These are phyloP conservation scores for Colletotrichum sp. DNA, from an alignment of 2,329 filamentous ascomycete species.

Conservation along the genomic window DNA sequence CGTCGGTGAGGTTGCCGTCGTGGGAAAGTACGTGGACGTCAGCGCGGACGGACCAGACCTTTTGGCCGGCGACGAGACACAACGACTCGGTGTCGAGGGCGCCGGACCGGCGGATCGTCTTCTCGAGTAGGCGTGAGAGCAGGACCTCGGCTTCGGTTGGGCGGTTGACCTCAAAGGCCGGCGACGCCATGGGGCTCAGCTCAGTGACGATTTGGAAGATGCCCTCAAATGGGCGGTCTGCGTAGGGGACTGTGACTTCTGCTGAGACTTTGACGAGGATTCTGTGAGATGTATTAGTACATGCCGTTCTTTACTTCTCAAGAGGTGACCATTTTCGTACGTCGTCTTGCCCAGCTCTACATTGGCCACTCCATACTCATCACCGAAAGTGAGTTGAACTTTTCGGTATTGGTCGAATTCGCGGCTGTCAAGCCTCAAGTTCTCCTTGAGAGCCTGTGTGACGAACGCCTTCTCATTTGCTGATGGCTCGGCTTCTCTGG, in stretches of 20 bases:
- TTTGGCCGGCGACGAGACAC: slow-evolving; percentile 88
- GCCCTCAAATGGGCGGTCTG: slow-evolving; percentile 93
- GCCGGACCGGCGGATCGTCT: slow-evolving; percentile 89
- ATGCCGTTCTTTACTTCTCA: not conserved
- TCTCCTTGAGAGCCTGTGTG: slow-evolving; percentile 79
- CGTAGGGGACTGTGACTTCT: slow-evolving; percentile 83
- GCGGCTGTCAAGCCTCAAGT: slow-evolving; percentile 84
- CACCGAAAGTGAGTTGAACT: slow-evolving; percentile 80
- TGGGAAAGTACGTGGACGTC: slow-evolving; percentile 92
- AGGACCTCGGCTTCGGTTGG: slow-evolving; percentile 85
- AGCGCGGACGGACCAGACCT: slow-evolving; percentile 89
- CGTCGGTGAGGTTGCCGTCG: slow-evolving; percentile 89
- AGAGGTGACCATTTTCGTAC: slow-evolving; percentile 44
- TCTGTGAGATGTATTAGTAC: slow-evolving; percentile 48
- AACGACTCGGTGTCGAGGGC: slow-evolving; percentile 95
- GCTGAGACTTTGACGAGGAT: slow-evolving; percentile 86
- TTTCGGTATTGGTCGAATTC: slow-evolving; percentile 80
- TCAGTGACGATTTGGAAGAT: slow-evolving; percentile 93
- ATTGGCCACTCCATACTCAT: slow-evolving; percentile 90
- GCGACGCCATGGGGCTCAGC: slow-evolving; percentile 89
- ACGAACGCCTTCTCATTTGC: slow-evolving; percentile 89
- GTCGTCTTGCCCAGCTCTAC: slow-evolving; percentile 89
- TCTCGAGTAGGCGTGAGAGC: slow-evolving; percentile 88
- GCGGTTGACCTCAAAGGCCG: slow-evolving; percentile 85
- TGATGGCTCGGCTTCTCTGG: slow-evolving; percentile 89